Percentiles rank a stretch among this genome's conserved stretches.
phyloP scores from a whole-genome alignment of 2,329 filamentous ascomycete species.

The Xylaria arbuscula region DNA sequence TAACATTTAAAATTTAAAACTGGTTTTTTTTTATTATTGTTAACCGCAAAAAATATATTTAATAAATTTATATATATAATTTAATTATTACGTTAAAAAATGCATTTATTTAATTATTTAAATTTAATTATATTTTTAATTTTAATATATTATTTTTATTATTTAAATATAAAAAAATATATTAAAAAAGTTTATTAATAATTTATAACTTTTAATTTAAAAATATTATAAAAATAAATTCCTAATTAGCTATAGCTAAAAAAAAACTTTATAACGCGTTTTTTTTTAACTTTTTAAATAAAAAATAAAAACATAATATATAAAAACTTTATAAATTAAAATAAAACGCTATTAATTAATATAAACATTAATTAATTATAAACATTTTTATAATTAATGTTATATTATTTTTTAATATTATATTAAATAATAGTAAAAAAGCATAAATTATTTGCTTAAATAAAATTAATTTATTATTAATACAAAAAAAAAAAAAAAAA shows the following conservation, averaged over 20 bases:
- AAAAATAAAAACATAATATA: no score
- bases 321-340: background rate
- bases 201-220: no score
- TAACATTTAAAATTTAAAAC: background rate
- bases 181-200: no score
- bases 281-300: background rate
- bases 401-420: background rate
- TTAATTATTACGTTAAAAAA: no score
- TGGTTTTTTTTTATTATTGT: background rate
- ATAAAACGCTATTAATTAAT: background rate
- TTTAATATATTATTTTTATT: no score
- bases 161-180: no score
- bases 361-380: background rate
- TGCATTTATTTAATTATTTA: no score
- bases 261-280: no score
- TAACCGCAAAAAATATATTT: background rate
- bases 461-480: background rate
- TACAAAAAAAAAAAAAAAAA: background rate
- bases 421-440: no score
- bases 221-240: background rate
- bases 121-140: no score
- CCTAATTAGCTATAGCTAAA: background rate
- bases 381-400: background rate
- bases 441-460: background rate
- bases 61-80: no score